Evolutionary conservation across 805 yeast genomes (phyloP).

Genomic region (Yarrowia divulgata): DNA sequence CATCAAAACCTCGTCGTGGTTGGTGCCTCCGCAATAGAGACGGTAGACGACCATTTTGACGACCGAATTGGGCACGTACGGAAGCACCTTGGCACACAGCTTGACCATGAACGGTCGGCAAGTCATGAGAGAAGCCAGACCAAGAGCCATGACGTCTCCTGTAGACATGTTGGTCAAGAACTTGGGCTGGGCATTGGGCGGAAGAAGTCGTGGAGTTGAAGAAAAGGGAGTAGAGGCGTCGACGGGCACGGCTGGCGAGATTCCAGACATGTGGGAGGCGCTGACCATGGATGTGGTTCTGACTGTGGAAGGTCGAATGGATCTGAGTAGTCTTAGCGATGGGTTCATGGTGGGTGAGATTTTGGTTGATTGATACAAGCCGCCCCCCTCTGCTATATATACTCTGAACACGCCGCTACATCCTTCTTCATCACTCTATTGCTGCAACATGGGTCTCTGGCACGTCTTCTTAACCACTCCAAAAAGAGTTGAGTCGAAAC

Average conservation of each 20-base stretch:
- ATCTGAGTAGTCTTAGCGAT: neutral
- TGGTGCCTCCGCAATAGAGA: slow-evolving; percentile 90
- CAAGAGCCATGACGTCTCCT: slow-evolving; percentile 40
- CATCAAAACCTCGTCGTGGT: slow-evolving; percentile 66
- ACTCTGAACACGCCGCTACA: neutral
- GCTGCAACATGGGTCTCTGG: neutral
- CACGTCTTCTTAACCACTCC: no score
- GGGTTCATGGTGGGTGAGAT: neutral
- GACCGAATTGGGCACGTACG: slow-evolving; percentile 64
- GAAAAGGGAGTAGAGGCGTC: neutral
- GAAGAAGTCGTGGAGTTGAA: slow-evolving; percentile 13
- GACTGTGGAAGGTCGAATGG: neutral
- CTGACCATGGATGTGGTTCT: neutral
- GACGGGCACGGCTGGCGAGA: neutral
- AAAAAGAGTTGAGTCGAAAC: neutral
- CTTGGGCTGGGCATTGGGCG: neutral
- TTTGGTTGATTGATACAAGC: no score
- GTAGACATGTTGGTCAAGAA: slow-evolving; percentile 7
- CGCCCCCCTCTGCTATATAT: neutral
- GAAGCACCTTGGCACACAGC: slow-evolving; percentile 48
- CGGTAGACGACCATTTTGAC: slow-evolving; percentile 78
- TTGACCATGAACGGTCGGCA: slow-evolving; percentile 48
- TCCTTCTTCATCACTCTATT: slow-evolving; percentile 7
- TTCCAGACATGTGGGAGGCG: neutral
- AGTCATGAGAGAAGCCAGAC: slow-evolving; percentile 49